Evolutionary conservation across 225 moss, liverwort and hornwort genomes (phyloP).

Genomic region (Ulota crispa): DNA sequence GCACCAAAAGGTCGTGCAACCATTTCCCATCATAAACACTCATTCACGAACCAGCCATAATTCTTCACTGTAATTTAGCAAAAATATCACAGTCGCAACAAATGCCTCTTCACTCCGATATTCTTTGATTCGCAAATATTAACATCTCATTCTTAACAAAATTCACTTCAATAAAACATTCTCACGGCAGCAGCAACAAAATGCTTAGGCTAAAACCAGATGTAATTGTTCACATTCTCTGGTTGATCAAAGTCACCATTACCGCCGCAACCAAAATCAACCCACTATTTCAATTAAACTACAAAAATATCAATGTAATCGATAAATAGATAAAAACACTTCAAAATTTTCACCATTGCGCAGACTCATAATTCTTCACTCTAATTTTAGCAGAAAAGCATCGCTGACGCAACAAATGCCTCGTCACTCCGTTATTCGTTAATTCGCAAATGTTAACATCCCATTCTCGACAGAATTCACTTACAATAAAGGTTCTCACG

Average conservation of each 20-base stretch:
- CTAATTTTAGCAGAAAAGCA: neutral
- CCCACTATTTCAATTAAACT: neutral
- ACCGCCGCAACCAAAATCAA: neutral
- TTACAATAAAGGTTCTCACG: neutral
- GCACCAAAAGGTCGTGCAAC: neutral
- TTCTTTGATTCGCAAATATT: neutral
- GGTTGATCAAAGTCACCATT: too few relatives aligned
- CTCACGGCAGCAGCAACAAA: neutral
- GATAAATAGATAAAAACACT: neutral
- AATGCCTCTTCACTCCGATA: neutral
- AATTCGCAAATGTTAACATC: neutral
- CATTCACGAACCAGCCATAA: neutral
- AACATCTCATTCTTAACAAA: neutral
- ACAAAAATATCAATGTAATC: too few relatives aligned
- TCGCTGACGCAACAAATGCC: neutral
- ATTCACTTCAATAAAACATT: neutral
- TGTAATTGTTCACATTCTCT: slow-evolving; percentile 6
- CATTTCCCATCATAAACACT: neutral
- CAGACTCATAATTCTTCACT: slow-evolving; percentile 2
- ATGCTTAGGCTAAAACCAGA: neutral
- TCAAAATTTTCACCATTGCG: neutral
- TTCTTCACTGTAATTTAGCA: neutral
- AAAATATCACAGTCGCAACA: neutral
- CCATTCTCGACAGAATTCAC: neutral
- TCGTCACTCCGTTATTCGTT: neutral